Conservation (phyloP, 2,329 filamentous ascomycete species). For the Orbilia quercus region DNA sequence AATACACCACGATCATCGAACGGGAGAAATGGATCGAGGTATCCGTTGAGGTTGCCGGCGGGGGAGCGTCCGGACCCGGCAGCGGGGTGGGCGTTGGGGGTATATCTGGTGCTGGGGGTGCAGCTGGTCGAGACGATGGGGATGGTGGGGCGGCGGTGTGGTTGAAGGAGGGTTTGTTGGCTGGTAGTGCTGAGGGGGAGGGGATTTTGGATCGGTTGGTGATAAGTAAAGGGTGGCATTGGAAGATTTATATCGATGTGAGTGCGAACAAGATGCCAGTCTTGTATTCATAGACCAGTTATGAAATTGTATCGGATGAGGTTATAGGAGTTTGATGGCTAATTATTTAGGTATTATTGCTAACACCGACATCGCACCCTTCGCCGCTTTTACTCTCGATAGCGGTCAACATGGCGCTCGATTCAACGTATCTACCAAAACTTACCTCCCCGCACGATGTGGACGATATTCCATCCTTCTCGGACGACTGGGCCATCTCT, state of each 20-base stretch:
- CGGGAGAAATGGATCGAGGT: slow-evolving; percentile 82
- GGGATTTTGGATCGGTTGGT: slow-evolving; percentile 74
- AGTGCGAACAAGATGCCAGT: slow-evolving; percentile 61
- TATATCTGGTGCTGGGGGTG: slow-evolving; percentile 58
- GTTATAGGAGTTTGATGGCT: slow-evolving; percentile 39
- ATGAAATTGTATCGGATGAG: no score
- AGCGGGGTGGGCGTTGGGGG: slow-evolving; percentile 48
- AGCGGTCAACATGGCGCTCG: slow-evolving; percentile 90
- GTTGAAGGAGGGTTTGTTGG: slow-evolving; percentile 54
- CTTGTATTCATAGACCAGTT: slow-evolving; percentile 3
- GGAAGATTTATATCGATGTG: slow-evolving; percentile 95
- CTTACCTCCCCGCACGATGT: slow-evolving; percentile 91
- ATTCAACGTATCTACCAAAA: slow-evolving; percentile 83
- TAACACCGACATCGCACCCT: slow-evolving; percentile 93
- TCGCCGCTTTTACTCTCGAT: slow-evolving; percentile 87
- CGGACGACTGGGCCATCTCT: slow-evolving; percentile 95
- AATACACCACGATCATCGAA: slow-evolving; percentile 63
- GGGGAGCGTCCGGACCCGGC: slow-evolving; percentile 77
- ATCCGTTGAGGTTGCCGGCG: slow-evolving; percentile 90
- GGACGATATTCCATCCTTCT: slow-evolving; percentile 82
- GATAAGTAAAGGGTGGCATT: slow-evolving; percentile 93
- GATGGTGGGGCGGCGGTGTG: slow-evolving; percentile 53
- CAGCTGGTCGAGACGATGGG: slow-evolving; percentile 46
- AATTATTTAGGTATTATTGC: slow-evolving; percentile 78
- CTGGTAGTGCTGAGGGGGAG: slow-evolving; percentile 28